phyloP scores from a whole-genome alignment of 2,329 filamentous ascomycete species.

The Tricladium varicosporioides region DNA sequence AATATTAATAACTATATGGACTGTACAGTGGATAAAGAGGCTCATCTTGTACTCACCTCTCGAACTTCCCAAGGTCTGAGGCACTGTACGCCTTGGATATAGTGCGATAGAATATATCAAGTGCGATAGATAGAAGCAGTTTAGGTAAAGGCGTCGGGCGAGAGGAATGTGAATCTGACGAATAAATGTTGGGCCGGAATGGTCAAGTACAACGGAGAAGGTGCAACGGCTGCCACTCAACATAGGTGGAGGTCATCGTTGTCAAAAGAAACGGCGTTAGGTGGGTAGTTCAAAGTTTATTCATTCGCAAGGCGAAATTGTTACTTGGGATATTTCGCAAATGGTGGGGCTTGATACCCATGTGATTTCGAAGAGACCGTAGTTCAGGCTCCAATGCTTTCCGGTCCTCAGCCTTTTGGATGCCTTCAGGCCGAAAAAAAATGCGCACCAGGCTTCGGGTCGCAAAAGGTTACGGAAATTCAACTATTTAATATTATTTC shows the following conservation, averaged over 20 bases:
- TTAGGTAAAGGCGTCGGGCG: not conserved
- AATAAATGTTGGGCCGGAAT: not conserved
- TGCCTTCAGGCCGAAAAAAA: not conserved
- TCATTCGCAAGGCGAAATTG: not conserved
- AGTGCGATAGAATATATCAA: not conserved
- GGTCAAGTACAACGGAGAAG: not conserved
- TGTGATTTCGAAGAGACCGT: slow-evolving; percentile 1
- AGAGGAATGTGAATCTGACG: not conserved
- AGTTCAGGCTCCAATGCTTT: not conserved
- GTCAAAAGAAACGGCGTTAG: not conserved
- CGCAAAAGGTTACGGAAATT: not conserved
- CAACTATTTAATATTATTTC: not conserved
- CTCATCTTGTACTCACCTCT: not conserved
- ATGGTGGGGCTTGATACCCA: slow-evolving; percentile 1
- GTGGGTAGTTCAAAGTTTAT: not conserved
- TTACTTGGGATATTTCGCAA: not conserved
- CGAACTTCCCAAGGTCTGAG: not conserved
- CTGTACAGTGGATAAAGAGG: not conserved
- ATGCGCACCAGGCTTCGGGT: not conserved
- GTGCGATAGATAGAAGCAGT: not conserved
- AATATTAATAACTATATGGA: not conserved
- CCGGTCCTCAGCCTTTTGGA: not conserved
- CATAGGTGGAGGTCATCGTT: not conserved
- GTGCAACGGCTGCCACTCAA: not conserved
- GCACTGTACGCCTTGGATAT: not conserved